Evolutionary conservation across 257 asterid species (phyloP).

Genomic region (Solanum dulcamara): DNA sequence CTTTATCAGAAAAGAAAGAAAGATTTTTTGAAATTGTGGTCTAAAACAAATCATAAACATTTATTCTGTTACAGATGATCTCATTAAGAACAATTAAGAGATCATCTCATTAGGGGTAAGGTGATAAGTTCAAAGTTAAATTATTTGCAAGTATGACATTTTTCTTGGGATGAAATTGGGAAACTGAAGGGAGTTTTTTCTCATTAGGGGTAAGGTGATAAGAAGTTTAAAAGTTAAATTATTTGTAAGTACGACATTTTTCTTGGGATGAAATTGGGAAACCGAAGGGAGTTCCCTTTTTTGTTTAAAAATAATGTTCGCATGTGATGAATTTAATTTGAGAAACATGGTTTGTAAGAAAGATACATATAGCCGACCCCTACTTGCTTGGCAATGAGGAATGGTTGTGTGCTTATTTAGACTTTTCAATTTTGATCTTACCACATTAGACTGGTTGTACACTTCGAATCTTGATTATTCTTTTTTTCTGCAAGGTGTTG

Average conservation of each 20-base stretch:
- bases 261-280: neutral
- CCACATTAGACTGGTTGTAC: neutral
- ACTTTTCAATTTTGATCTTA: neutral
- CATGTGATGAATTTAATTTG: neutral
- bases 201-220: too few relatives aligned
- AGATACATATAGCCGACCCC: neutral
- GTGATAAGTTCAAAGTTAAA: neutral
- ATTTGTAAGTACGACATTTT: neutral
- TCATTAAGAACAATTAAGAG: neutral
- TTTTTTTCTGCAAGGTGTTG: neutral
- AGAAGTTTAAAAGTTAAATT: neutral
- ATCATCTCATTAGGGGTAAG: neutral
- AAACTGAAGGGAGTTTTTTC: neutral
- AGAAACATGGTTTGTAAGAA: neutral
- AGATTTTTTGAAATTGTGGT: neutral
- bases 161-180: neutral
- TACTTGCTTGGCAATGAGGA: neutral
- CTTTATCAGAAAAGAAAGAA: neutral
- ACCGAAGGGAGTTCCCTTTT: neutral
- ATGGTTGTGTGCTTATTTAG: neutral
- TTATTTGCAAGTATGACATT: neutral
- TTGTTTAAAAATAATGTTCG: neutral
- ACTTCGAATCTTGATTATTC: neutral
- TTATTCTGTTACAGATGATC: neutral
- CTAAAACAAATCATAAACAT: neutral